Percentiles rank a stretch among this genome's conserved stretches.
Conservation (phyloP, 495 filamentous ascomycete species). For the Mytilinidion resinicola region DNA sequence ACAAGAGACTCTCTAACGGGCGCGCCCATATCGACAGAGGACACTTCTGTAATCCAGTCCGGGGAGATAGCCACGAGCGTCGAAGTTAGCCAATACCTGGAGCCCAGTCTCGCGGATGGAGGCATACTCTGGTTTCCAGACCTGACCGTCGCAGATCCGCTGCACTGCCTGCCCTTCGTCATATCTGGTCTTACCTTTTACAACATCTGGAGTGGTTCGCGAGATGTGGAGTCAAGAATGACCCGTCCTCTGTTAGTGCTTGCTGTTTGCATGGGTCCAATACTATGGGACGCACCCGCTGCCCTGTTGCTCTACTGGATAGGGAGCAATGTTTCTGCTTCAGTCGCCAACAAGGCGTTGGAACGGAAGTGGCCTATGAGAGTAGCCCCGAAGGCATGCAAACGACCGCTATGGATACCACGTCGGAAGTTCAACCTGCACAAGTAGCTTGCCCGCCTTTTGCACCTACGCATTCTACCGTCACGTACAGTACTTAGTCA, state of each 20-base stretch:
- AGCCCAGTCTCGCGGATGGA: conserved; percentile 56
- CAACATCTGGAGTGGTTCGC: conserved; percentile 7
- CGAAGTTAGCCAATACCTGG: conserved; percentile 30
- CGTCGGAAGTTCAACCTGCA: conserved; percentile 4
- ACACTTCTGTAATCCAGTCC: too few species aligned
- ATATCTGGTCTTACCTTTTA: conserved; percentile 19
- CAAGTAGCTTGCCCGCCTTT: too few species aligned
- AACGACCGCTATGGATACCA: conserved; percentile 12
- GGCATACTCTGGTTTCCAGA: conserved; percentile 79
- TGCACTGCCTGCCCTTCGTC: conserved; percentile 46
- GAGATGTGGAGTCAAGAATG: not conserved
- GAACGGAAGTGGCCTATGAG: not conserved
- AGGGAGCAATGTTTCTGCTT: not conserved
- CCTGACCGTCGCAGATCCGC: conserved; percentile 63
- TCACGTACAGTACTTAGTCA: too few species aligned
- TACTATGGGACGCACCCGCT: not conserved
- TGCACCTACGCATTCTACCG: too few species aligned
- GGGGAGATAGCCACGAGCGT: too few species aligned
- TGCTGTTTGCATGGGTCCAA: not conserved
- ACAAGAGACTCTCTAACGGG: too few species aligned
- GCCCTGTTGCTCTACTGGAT: not conserved
- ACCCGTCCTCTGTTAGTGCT: not conserved
- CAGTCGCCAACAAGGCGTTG: not conserved
- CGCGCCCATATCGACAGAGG: too few species aligned
- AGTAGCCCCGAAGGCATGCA: not conserved